phyloP scores from a whole-genome alignment of 176 grass and related monocot species.

The Chrysopogon serrulatus region DNA sequence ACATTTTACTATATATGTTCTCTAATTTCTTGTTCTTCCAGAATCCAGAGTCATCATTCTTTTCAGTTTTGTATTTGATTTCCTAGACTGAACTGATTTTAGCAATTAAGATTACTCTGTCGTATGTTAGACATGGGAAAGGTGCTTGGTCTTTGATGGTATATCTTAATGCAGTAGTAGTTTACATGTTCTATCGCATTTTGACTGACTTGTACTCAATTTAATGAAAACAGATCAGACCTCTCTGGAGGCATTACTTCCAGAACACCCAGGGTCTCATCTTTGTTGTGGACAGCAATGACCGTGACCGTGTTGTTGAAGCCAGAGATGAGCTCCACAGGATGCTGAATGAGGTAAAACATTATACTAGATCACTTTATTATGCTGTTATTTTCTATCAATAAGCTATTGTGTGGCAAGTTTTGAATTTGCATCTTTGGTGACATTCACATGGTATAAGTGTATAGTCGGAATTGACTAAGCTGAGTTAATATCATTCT shows the following conservation, averaged over 20 bases:
- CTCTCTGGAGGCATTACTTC: constrained; percentile 48
- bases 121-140: neutral
- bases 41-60: neutral
- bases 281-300: constrained; percentile 43
- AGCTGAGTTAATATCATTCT: too few species aligned
- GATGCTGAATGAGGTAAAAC: constrained; percentile 34
- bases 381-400: neutral
- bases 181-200: neutral
- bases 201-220: neutral
- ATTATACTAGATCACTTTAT: neutral
- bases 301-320: constrained; percentile 37
- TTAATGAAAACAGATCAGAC: constrained; percentile 30
- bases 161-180: neutral
- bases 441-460: neutral
- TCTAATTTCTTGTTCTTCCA: neutral
- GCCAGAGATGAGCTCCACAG: constrained; percentile 47
- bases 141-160: neutral
- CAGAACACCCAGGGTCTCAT: constrained; percentile 48
- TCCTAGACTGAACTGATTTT: neutral
- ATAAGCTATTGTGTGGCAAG: neutral
- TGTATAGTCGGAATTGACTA: neutral
- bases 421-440: neutral
- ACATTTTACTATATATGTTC: neutral
- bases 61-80: neutral
- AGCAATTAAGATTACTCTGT: neutral